Conservation (phyloP, 2,329 filamentous ascomycete species). For the Fusarium sulawesiense region DNA sequence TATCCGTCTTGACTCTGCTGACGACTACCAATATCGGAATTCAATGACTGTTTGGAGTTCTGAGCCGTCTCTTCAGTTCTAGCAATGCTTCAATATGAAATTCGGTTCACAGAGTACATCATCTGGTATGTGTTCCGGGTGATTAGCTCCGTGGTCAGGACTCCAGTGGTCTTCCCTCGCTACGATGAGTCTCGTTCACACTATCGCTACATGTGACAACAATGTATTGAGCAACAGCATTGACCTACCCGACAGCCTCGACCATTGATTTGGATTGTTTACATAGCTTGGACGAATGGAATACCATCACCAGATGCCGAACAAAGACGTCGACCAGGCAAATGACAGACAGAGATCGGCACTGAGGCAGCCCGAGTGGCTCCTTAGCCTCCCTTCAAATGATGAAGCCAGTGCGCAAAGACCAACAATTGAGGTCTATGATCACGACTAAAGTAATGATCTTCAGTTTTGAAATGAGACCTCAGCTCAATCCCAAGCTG, state of each 20-base stretch:
- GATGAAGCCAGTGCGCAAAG: neutral
- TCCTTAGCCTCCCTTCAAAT: neutral
- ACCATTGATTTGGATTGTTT: neutral
- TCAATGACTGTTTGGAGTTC: neutral
- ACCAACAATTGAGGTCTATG: neutral
- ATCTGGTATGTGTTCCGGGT: neutral
- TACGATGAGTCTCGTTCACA: neutral
- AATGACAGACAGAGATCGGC: neutral
- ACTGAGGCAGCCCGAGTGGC: neutral
- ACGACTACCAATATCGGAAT: neutral
- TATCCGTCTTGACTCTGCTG: neutral
- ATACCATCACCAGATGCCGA: neutral
- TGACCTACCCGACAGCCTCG: neutral
- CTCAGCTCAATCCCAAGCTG: slow-evolving; percentile 13
- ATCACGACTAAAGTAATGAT: slow-evolving; percentile 23
- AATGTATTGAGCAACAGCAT: neutral
- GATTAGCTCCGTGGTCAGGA: neutral
- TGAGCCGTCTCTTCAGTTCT: neutral
- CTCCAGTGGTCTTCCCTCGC: neutral
- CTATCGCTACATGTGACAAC: neutral
- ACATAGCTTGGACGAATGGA: neutral
- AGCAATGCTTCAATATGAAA: neutral
- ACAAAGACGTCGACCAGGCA: neutral
- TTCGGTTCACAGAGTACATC: neutral
- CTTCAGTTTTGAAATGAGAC: slow-evolving; percentile 18